Percentiles rank a stretch among this genome's conserved stretches.
Conservation (phyloP, 371 early-diverging fungal species). For the Parasitella parasitica region DNA sequence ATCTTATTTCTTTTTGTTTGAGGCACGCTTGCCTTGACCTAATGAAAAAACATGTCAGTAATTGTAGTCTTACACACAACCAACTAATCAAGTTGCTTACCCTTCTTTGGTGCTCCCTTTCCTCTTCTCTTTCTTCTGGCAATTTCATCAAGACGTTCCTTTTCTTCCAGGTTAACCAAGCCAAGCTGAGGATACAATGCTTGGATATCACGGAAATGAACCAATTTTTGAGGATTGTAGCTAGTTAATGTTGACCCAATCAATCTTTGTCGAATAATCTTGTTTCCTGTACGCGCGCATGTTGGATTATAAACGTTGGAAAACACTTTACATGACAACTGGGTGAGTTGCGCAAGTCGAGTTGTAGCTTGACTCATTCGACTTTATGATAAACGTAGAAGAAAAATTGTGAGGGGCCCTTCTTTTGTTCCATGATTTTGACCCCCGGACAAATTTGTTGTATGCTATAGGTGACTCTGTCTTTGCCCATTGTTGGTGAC, state of each 20-base stretch:
- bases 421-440: not conserved
- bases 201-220: conserved; percentile 61
- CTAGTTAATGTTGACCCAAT: conserved; percentile 64
- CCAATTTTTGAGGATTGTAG: conserved; percentile 66
- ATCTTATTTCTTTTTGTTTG: conserved; percentile 61
- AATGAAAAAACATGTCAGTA: not conserved
- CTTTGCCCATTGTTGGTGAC: conserved; percentile 46
- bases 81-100: conserved; percentile 27
- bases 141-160: conserved; percentile 69
- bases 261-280: conserved; percentile 67
- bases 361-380: conserved; percentile 28
- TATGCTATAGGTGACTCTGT: not conserved
- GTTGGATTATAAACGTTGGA: conserved; percentile 74
- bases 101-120: conserved; percentile 85
- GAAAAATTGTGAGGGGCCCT: not conserved
- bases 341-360: conserved; percentile 53
- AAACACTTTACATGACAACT: conserved; percentile 68
- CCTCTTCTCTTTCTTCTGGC: conserved; percentile 72
- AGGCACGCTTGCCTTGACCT: conserved; percentile 67
- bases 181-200: conserved; percentile 61
- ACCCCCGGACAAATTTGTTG: not conserved
- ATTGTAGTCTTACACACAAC: too few relatives aligned
- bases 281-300: conserved; percentile 69
- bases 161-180: conserved; percentile 63
- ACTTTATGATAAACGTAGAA: not conserved